Evolutionary conservation across 805 yeast species (phyloP).

Genomic region (Saturnispora kantuleensis): DNA sequence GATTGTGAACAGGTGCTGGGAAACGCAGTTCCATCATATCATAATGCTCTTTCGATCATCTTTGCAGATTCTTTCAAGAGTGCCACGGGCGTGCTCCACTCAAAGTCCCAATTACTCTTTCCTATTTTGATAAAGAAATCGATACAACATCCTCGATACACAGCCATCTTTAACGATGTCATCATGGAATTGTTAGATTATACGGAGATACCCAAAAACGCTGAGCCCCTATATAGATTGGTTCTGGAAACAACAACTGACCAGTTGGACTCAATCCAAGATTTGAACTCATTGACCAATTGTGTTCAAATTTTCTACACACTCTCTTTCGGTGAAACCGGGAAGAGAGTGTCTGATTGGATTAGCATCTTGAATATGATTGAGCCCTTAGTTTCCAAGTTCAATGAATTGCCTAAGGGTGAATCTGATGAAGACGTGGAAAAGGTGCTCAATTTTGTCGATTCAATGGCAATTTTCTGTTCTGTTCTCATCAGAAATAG

Average conservation of each 20-base stretch:
- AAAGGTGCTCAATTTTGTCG: constrained; percentile 14
- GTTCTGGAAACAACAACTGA: constrained; percentile 17
- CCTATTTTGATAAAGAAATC: constrained; percentile 24
- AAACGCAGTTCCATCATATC: constrained; percentile 34
- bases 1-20: constrained; percentile 24
- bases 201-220: constrained; percentile 37
- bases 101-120: constrained; percentile 50
- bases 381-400: constrained; percentile 9
- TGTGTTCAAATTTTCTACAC: constrained; percentile 35
- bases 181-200: constrained; percentile 43
- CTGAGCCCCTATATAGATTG: constrained; percentile 34
- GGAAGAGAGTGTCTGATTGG: constrained; percentile 55
- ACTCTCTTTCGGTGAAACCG: constrained; percentile 59
- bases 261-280: constrained; percentile 4
- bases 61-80: constrained; percentile 68
- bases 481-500: constrained; percentile 47
- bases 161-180: constrained; percentile 49
- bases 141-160: constrained; percentile 18
- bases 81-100: constrained; percentile 63
- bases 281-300: constrained; percentile 20
- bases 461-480: constrained; percentile 34
- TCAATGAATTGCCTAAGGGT: constrained; percentile 4
- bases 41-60: constrained; percentile 47
- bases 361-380: constrained; percentile 14
- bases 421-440: constrained; percentile 10